A percentile compares a stretch with the other conserved stretches of the same genome.
Conservation (phyloP, 2,329 filamentous ascomycete genomes). For the Cryphonectria nitschkei region DNA sequence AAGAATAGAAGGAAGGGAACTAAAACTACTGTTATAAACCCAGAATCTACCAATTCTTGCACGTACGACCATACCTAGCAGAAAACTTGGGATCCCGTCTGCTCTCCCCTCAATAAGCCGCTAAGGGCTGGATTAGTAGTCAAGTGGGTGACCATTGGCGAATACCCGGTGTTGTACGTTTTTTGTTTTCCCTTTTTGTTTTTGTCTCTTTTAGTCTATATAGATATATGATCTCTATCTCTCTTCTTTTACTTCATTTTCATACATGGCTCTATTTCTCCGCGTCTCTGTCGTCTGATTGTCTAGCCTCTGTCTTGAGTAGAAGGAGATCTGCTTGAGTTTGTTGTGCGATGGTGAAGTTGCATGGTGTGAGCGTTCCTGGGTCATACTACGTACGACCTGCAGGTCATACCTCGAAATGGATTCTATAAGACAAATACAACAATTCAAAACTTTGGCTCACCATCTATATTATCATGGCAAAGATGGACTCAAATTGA, state of each 20-base stretch:
- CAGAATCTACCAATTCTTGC: no score
- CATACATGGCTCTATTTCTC: background rate
- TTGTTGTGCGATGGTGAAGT: background rate
- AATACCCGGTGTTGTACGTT: background rate
- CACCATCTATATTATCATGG: background rate
- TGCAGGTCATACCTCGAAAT: background rate
- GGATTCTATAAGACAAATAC: background rate
- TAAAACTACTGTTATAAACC: background rate
- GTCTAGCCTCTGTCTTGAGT: accelerated
- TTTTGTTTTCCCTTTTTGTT: background rate
- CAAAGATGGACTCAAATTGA: background rate
- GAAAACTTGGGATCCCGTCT: background rate
- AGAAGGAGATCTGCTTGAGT: background rate
- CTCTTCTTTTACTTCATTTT: background rate
- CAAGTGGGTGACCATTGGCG: background rate
- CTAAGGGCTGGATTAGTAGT: background rate
- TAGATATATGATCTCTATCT: background rate
- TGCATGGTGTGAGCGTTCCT: background rate
- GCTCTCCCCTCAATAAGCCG: background rate
- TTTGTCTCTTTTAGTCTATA: background rate
- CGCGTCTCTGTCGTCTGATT: background rate
- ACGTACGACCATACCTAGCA: background rate
- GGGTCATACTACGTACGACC: no score
- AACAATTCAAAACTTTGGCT: background rate
- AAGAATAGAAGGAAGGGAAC: background rate